These are phyloP conservation scores for Leucogyrophana mollusca DNA, from an alignment of 768 basidiomycete genomes.

Conservation along the genomic window DNA sequence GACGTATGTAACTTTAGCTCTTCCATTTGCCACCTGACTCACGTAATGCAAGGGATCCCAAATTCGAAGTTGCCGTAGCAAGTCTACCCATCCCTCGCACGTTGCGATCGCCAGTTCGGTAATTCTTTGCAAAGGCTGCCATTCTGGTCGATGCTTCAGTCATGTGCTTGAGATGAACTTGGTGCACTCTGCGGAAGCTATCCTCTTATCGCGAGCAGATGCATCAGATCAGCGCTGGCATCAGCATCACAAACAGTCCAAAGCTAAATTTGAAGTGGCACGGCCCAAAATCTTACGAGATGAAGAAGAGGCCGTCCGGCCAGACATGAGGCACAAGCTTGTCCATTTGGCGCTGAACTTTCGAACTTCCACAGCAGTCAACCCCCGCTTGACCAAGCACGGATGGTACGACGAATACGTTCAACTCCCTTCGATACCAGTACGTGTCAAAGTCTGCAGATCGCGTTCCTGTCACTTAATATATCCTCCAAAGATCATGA, in stretches of 20 bases:
- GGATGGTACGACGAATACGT: slow-evolving; percentile 64
- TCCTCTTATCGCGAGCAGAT: slow-evolving; percentile 22
- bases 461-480: neutral
- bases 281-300: slow-evolving; percentile 19
- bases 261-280: slow-evolving; percentile 13
- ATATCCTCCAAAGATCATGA: slow-evolving; percentile 15
- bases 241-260: slow-evolving; percentile 22
- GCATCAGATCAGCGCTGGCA: slow-evolving; percentile 30
- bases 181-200: slow-evolving; percentile 35
- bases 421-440: slow-evolving; percentile 20
- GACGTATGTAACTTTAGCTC: slow-evolving; percentile 10
- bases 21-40: neutral
- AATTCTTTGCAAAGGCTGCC: slow-evolving; percentile 38
- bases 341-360: slow-evolving; percentile 49
- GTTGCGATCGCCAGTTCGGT: slow-evolving; percentile 12
- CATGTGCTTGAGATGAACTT: slow-evolving; percentile 34
- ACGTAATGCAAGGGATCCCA: slow-evolving; percentile 7
- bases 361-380: slow-evolving; percentile 45
- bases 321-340: slow-evolving; percentile 36
- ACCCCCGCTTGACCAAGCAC: slow-evolving; percentile 32
- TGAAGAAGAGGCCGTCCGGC: slow-evolving; percentile 35
- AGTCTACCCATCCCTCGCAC: slow-evolving; percentile 11
- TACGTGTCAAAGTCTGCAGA: slow-evolving; percentile 8
- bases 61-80: neutral
- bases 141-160: slow-evolving; percentile 32